Evolutionary conservation across 2,329 filamentous ascomycete species (phyloP).

Genomic region (Cryphonectria parasitica): DNA sequence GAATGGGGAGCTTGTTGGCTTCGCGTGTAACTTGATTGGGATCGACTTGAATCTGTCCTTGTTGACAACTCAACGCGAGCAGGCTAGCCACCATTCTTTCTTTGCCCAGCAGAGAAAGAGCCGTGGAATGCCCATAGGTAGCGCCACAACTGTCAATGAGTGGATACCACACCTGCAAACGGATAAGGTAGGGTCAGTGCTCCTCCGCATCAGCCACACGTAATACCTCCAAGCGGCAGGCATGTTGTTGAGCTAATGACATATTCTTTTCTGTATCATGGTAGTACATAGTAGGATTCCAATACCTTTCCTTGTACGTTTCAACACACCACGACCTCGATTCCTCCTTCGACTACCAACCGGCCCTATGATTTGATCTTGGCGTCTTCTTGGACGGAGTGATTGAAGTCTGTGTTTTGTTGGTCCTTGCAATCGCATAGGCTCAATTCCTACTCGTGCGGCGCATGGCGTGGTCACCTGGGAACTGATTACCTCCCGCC

Average conservation of each 20-base stretch:
- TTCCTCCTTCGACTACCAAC: not conserved
- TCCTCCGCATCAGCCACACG: not conserved
- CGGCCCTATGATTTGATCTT: not conserved
- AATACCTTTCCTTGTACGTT: not conserved
- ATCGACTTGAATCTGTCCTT: not conserved
- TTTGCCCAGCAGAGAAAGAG: not conserved
- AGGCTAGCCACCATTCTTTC: not conserved
- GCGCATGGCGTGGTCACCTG: constrained; percentile 24
- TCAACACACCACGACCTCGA: not conserved
- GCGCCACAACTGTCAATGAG: not conserved
- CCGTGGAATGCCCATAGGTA: not conserved
- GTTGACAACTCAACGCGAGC: not conserved
- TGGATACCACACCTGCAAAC: not conserved
- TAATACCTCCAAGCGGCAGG: not conserved
- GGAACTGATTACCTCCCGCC: constrained; percentile 19
- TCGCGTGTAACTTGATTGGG: not conserved
- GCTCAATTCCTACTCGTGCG: not conserved
- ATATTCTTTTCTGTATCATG: not conserved
- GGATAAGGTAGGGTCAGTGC: not conserved
- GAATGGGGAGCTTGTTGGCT: not conserved
- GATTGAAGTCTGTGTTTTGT: not conserved
- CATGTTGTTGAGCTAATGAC: not conserved
- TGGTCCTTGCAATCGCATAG: not conserved
- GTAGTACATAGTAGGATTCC: not conserved
- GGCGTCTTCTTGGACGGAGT: not conserved